Conservation (phyloP, 2,329 filamentous ascomycete species). For the Xylaria sp. region DNA sequence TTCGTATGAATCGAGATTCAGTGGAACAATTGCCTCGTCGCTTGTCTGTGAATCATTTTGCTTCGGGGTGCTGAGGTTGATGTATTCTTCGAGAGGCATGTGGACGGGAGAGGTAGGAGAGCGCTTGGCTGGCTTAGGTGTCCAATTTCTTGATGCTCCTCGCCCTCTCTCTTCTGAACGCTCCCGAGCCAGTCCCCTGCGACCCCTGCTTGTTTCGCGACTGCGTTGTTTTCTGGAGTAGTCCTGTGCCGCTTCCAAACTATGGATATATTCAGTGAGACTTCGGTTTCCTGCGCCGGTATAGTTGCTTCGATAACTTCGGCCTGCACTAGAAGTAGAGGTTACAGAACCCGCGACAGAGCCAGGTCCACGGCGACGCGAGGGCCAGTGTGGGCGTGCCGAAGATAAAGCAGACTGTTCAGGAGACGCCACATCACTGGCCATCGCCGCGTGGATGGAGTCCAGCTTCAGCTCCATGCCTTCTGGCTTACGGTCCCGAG, state of each 20-base stretch:
- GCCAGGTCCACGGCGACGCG: slow-evolving; percentile 47
- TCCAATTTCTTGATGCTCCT: slow-evolving; percentile 56
- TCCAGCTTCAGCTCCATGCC: slow-evolving; percentile 62
- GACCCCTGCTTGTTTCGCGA: slow-evolving; percentile 49
- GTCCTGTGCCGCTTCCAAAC: slow-evolving; percentile 70
- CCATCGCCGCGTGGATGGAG: slow-evolving; percentile 46
- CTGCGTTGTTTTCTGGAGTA: slow-evolving; percentile 52
- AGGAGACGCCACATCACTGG: slow-evolving; percentile 51
- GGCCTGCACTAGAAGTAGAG: slow-evolving; percentile 47
- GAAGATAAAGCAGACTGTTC: slow-evolving; percentile 52
- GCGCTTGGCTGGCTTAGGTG: slow-evolving; percentile 66
- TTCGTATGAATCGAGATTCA: slow-evolving; percentile 35
- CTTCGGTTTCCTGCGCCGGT: slow-evolving; percentile 45
- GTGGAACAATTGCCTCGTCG: slow-evolving; percentile 22
- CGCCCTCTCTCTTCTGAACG: slow-evolving; percentile 67
- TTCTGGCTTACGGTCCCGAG: slow-evolving; percentile 71
- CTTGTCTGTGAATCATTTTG: slow-evolving; percentile 26
- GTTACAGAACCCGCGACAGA: slow-evolving; percentile 55
- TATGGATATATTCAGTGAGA: slow-evolving; percentile 80
- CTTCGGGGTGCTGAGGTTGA: slow-evolving; percentile 52
- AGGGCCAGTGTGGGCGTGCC: slow-evolving; percentile 51
- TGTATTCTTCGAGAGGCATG: slow-evolving; percentile 86
- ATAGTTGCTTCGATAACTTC: slow-evolving; percentile 47
- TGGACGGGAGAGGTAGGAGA: slow-evolving; percentile 89
- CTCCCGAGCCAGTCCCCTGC: slow-evolving; percentile 50